A percentile compares a stretch with the other conserved stretches of the same genome.
Conservation (phyloP, 805 yeast species). For the Candida succiphila region DNA sequence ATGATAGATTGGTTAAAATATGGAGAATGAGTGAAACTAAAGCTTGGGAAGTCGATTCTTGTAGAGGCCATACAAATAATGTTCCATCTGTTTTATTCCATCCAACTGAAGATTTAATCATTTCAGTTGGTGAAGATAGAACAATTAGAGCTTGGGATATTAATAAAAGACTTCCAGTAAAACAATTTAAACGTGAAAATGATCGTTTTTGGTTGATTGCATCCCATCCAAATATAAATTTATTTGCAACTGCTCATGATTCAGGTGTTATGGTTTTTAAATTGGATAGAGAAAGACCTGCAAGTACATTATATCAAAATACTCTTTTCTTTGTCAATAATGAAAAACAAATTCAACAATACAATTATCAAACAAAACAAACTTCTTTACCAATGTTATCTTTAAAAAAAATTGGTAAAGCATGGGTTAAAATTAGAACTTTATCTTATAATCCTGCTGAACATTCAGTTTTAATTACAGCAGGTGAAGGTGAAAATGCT, state of each 20-base stretch:
- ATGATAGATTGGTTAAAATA: slow-evolving; percentile 87
- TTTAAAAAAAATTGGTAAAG: slow-evolving; percentile 72
- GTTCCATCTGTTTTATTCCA: slow-evolving; percentile 87
- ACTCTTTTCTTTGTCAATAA: slow-evolving; percentile 66
- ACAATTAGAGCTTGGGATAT: slow-evolving; percentile 96
- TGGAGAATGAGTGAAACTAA: slow-evolving; percentile 98
- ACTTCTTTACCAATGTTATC: slow-evolving; percentile 72
- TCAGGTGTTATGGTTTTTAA: slow-evolving; percentile 97
- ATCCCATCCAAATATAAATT: slow-evolving; percentile 80
- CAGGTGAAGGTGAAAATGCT: slow-evolving; percentile 59
- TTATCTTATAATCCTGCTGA: slow-evolving; percentile 91
- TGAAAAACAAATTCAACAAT: slow-evolving; percentile 79
- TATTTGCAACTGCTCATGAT: slow-evolving; percentile 96
- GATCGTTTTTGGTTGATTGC: slow-evolving; percentile 93
- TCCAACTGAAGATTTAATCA: slow-evolving; percentile 83
- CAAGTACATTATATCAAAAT: slow-evolving; percentile 65
- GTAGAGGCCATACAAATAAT: slow-evolving; percentile 94
- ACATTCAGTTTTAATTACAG: slow-evolving; percentile 72
- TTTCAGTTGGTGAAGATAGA: slow-evolving; percentile 93
- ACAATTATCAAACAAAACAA: slow-evolving; percentile 55
- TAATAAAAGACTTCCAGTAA: slow-evolving; percentile 85
- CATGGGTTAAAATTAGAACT: slow-evolving; percentile 79
- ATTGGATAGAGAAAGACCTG: slow-evolving; percentile 95
- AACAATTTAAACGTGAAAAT: slow-evolving; percentile 86
- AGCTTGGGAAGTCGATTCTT: slow-evolving; percentile 99